Base-by-base conservation (phyloP, 371 early-diverging fungal genomes). In the Mucor velutinosus region DNA sequence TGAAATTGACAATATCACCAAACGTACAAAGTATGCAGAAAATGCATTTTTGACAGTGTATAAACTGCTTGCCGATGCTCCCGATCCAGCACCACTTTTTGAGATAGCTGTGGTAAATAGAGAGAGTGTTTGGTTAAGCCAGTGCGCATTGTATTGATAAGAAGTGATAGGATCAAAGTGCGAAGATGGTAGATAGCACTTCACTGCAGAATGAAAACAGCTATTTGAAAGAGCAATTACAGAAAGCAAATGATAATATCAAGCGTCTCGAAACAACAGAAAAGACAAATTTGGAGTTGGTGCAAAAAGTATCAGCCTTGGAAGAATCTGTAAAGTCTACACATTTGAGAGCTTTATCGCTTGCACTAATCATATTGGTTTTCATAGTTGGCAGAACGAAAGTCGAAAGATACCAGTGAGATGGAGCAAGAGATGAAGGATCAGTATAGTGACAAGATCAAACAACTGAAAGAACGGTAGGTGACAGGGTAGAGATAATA, bases 1-100 rank as follows among this genome's bases (percentile, higher is more conserved):
- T 64, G 97, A 97, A 75, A 97, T 97, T 63, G 97, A 97, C 71
- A 82, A 81, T 49, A 85, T 97, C 62, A 94, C 95, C 7, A 90
- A 89, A 65, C 82, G 95, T 53, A 90, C 92, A 45, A 96, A 95
- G 76, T 86, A 79, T 56, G 88, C 94, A n/a, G 94, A 96, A 65
- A 90, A 87, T 59, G 87, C 89, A 12, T 95, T 95, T 71, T 76
- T 96, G 56, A 84, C 85, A 32, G 76, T 96, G 17, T 96, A 94
- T 80, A 91, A 93, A 66, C 66, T 87, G 14, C 77, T 96, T 8
- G 89, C 90, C 7, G 93, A 94, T 49, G 93, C 93, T 11, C 95
- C 97, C 1, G 95, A 97, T 76, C 97, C 96, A 5, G 89, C 87
- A 5, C 88, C 90, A 33, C 73, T 93, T 15, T 84, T 92, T 57